A percentile compares a stretch with the other conserved stretches of the same genome.
Evolutionary conservation across 164 flowering plant genomes (phyloP).

Genomic region (Nymphaea colorata): DNA sequence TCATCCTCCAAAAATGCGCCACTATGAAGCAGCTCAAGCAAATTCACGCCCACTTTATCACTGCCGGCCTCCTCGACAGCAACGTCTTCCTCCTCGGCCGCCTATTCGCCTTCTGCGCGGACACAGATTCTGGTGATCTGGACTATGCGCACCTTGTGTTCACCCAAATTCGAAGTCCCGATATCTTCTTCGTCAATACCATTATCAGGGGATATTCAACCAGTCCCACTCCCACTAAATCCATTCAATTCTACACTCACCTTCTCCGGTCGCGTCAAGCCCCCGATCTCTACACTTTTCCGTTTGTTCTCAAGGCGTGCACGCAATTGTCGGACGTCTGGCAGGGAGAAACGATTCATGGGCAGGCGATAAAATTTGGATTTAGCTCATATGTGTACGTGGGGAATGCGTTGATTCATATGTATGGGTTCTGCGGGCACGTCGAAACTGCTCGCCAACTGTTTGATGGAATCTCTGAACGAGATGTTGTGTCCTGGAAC

Average conservation of each 20-base stretch:
- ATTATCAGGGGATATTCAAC: slow-evolving; percentile 11
- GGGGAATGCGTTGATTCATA: slow-evolving; percentile 15
- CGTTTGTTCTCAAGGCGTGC: slow-evolving; percentile 17
- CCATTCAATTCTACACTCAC: slow-evolving; percentile 10
- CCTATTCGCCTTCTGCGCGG: slow-evolving; percentile 8
- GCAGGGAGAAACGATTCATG: slow-evolving; percentile 18
- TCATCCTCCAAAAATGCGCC: slow-evolving; percentile 13
- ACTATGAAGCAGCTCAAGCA: slow-evolving; percentile 13
- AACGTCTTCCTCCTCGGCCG: slow-evolving; percentile 16
- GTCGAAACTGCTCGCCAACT: slow-evolving; percentile 7
- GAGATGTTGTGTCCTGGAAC: slow-evolving; percentile 29
- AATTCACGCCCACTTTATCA: slow-evolving; percentile 16
- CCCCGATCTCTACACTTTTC: slow-evolving; percentile 18
- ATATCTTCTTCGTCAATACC: slow-evolving; percentile 16
- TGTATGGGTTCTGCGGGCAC: slow-evolving; percentile 11
- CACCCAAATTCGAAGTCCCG: slow-evolving; percentile 12
- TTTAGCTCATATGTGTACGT: slow-evolving; percentile 12
- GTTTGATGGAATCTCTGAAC: slow-evolving; percentile 7
- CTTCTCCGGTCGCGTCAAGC: slow-evolving; percentile 6
- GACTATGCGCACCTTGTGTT: slow-evolving; percentile 11
- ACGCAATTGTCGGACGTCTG: slow-evolving; percentile 5
- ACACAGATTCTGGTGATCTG: slow-evolving; percentile 5
- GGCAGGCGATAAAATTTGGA: slow-evolving; percentile 16
- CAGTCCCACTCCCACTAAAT: slow-evolving; percentile 1
- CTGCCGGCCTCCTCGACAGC: slow-evolving; percentile 12